Evolutionary conservation across 2,329 filamentous ascomycete genomes (phyloP).

Genomic region (Ambrosiella beaveri): DNA sequence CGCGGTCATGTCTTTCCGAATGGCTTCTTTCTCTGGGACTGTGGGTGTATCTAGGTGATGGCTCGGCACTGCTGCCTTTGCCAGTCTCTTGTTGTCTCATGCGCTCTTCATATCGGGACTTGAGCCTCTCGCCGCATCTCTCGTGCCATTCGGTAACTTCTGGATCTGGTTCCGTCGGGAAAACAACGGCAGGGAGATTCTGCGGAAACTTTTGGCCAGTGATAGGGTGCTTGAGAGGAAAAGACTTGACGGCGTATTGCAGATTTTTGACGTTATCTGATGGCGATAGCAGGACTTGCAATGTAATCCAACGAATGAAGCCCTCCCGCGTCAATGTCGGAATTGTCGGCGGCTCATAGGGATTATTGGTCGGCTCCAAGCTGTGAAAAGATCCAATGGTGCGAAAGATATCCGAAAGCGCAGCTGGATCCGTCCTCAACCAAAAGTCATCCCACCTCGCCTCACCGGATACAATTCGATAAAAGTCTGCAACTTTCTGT

Average conservation of each 20-base stretch:
- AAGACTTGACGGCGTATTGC: slow-evolving; percentile 61
- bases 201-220: slow-evolving; percentile 51
- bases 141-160: slow-evolving; percentile 82
- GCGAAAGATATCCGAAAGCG: slow-evolving; percentile 84
- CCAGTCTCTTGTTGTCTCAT: not conserved
- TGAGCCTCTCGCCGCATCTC: slow-evolving; percentile 52
- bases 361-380: slow-evolving; percentile 56
- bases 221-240: slow-evolving; percentile 56
- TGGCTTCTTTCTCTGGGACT: not conserved
- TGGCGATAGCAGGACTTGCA: slow-evolving; percentile 74
- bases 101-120: slow-evolving; percentile 17
- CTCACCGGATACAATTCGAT: slow-evolving; percentile 44
- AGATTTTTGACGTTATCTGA: slow-evolving; percentile 76
- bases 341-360: slow-evolving; percentile 58
- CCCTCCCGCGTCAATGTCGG: slow-evolving; percentile 70
- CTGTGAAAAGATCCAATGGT: slow-evolving; percentile 80
- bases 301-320: slow-evolving; percentile 85
- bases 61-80: not conserved
- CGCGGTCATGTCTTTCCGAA: not conserved
- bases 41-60: not conserved
- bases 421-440: slow-evolving; percentile 50
- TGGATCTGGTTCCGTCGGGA: slow-evolving; percentile 55
- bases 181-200: slow-evolving; percentile 41
- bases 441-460: slow-evolving; percentile 69
- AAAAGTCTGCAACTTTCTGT: slow-evolving; percentile 58